Conservation (phyloP, 345 rosid species). For the Pugionium cornutum region DNA sequence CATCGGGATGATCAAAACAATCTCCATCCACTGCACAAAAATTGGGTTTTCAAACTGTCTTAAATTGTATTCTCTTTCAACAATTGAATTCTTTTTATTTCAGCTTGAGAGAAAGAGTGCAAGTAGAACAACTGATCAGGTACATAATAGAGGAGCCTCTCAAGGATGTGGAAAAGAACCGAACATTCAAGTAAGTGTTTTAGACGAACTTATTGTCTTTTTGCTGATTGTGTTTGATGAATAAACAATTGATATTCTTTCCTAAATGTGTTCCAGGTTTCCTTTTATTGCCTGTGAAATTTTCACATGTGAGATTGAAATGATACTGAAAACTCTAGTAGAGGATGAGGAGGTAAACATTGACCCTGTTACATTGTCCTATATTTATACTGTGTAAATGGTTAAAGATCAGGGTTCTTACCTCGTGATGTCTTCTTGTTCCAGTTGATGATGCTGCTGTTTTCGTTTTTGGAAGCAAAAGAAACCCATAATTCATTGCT, state of each 20-base stretch:
- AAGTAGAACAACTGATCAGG: constrained; percentile 74
- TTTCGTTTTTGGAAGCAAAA: constrained; percentile 75
- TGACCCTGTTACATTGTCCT: constrained; percentile 16
- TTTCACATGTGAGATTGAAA: constrained; percentile 91
- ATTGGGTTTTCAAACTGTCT: constrained; percentile 7
- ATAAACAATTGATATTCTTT: constrained; percentile 10
- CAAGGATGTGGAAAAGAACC: constrained; percentile 67
- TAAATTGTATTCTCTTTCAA: constrained; percentile 9
- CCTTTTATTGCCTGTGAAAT: constrained; percentile 94
- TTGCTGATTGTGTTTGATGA: constrained; percentile 21
- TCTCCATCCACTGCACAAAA: constrained; percentile 8
- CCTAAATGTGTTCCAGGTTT: constrained; percentile 48
- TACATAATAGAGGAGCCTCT: constrained; percentile 81
- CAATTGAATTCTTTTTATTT: constrained; percentile 34
- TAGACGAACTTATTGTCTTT: constrained; percentile 17
- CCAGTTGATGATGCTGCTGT: constrained; percentile 85
- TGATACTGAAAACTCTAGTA: constrained; percentile 79
- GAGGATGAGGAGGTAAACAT: constrained; percentile 82
- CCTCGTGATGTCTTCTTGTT: constrained; percentile 30
- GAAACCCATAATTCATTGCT: constrained; percentile 62
- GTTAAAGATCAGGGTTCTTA: constrained; percentile 21
- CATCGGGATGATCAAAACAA: neutral
- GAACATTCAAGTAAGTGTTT: constrained; percentile 68
- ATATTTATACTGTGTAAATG: constrained; percentile 12
- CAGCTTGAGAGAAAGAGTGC: constrained; percentile 80